phyloP scores from a whole-genome alignment of 2,329 filamentous ascomycete genomes.

The Beauveria scarabaeidicola region DNA sequence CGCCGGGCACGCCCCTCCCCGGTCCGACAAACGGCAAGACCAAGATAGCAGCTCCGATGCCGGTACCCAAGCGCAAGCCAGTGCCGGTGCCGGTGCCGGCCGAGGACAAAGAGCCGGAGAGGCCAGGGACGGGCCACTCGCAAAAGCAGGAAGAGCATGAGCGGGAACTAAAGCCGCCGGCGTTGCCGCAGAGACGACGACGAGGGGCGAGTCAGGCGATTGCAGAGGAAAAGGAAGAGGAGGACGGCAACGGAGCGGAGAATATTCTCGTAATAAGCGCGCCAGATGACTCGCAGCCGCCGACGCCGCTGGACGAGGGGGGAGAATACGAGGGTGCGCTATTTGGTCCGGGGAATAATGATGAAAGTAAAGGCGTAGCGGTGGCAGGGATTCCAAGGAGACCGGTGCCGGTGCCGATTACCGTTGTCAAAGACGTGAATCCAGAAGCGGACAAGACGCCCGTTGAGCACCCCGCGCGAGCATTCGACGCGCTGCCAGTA shows the following conservation, averaged over 20 bases:
- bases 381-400: neutral
- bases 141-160: conserved; percentile 23
- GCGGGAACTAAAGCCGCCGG: conserved; percentile 27
- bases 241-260: conserved; percentile 30
- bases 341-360: neutral
- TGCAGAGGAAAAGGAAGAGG: conserved; percentile 23
- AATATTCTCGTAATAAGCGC: conserved; percentile 57
- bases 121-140: neutral
- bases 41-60: conserved; percentile 47
- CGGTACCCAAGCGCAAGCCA: conserved; percentile 57
- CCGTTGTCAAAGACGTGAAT: neutral
- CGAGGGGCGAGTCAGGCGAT: conserved; percentile 26
- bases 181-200: conserved; percentile 39
- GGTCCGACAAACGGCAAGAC: conserved; percentile 51
- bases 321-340: neutral
- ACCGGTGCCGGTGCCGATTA: neutral
- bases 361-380: neutral
- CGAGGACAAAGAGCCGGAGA: neutral
- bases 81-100: conserved; percentile 27
- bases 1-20: conserved; percentile 71
- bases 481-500: neutral
- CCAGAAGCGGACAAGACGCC: neutral
- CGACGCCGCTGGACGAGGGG: conserved; percentile 34
- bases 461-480: neutral
- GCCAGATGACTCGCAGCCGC: conserved; percentile 53